These are phyloP conservation scores for Daldinia vernicosa DNA, from an alignment of 495 filamentous ascomycete species.

Conservation along the genomic window DNA sequence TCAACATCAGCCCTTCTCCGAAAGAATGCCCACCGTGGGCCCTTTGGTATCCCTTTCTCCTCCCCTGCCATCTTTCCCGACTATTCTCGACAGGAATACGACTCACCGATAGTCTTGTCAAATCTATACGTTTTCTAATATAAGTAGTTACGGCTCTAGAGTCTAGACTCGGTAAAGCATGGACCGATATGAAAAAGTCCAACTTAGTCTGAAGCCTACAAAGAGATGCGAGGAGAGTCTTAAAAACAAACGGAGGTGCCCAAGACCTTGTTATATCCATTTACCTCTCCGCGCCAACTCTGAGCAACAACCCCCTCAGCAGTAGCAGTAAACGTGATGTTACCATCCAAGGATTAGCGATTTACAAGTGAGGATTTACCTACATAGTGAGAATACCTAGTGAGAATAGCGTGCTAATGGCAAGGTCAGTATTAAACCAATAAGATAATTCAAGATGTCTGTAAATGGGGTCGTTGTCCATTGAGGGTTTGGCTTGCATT, in stretches of 20 bases:
- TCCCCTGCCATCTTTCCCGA: constrained; percentile 17
- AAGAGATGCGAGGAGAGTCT: not conserved
- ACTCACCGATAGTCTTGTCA: not conserved
- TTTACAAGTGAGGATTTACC: constrained; percentile 1
- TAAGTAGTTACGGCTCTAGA: not conserved
- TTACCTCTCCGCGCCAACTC: not conserved
- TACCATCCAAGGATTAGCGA: constrained; percentile 15
- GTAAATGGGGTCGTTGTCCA: constrained; percentile 17
- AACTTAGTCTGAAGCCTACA: not conserved
- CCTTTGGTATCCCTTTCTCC: constrained; percentile 5
- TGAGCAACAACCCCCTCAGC: not conserved
- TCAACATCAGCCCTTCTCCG: constrained; percentile 15
- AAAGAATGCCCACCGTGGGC: constrained; percentile 25
- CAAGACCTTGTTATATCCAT: not conserved
- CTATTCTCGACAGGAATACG: not conserved
- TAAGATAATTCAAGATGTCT: constrained; percentile 16
- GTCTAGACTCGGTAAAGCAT: not conserved
- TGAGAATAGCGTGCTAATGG: constrained; percentile 27
- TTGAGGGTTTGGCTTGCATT: constrained; percentile 20
- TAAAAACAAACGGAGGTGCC: not conserved
- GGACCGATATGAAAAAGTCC: not conserved
- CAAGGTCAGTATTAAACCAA: constrained; percentile 17
- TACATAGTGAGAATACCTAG: too few species aligned
- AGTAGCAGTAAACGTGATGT: constrained; percentile 8
- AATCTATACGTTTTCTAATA: not conserved